These are phyloP conservation scores for Ganoderma multipileum DNA, from an alignment of 1,284 basidiomycete species.

Conservation along the genomic window DNA sequence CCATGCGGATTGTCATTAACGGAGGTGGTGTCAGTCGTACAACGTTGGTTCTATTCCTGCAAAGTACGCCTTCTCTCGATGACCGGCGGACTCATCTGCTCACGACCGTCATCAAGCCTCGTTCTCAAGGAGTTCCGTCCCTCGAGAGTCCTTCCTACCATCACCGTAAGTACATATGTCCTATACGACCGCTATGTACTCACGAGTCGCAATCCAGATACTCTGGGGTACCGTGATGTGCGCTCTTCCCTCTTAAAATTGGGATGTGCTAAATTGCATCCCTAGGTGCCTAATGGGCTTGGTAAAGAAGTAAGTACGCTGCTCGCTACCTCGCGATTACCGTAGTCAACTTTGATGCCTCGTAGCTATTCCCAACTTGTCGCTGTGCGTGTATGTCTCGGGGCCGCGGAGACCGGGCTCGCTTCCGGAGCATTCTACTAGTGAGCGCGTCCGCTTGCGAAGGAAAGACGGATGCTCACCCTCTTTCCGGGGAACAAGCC, in stretches of 20 bases:
- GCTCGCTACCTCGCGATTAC: not conserved
- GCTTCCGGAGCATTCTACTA: conserved; percentile 75
- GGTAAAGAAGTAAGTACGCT: conserved; percentile 58
- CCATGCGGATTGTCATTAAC: not conserved
- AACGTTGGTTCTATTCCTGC: conserved; percentile 67
- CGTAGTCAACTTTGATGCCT: not conserved
- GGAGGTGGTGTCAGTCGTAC: conserved; percentile 49
- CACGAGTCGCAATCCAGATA: conserved; percentile 19
- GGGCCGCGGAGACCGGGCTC: conserved; percentile 72
- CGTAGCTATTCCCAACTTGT: conserved; percentile 66
- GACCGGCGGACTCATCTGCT: not conserved
- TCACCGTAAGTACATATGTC: conserved; percentile 30
- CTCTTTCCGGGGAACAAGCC: conserved; percentile 16
- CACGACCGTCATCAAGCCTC: conserved; percentile 26
- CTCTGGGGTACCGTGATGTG: conserved; percentile 34
- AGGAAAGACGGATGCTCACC: not conserved
- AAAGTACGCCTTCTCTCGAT: conserved; percentile 46
- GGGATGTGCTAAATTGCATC: not conserved
- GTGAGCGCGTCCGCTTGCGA: conserved; percentile 25
- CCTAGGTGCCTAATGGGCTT: conserved; percentile 66
- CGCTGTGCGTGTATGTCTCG: conserved; percentile 63
- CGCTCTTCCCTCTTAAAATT: conserved; percentile 45
- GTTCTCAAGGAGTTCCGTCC: conserved; percentile 42
- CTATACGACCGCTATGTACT: not conserved
- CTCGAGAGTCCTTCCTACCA: conserved; percentile 40